Evolutionary conservation across 2,329 filamentous ascomycete species (phyloP).

Genomic region (Stachybotrys chartarum): DNA sequence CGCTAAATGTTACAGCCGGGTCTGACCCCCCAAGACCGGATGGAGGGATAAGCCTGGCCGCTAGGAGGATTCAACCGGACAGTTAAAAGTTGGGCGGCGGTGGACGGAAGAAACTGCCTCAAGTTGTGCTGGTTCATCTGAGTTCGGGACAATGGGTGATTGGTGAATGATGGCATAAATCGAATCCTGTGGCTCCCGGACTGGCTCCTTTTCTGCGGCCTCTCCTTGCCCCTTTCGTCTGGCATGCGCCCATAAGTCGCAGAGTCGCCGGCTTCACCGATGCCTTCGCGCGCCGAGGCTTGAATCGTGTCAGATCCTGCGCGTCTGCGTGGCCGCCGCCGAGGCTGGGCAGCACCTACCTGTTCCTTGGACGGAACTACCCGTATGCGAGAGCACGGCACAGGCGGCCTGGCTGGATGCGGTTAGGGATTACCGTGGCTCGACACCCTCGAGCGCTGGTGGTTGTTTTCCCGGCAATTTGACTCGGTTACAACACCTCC

Average conservation of each 20-base stretch:
- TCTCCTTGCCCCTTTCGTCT: background rate
- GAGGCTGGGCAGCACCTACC: background rate
- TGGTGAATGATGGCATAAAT: background rate
- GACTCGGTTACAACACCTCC: no score
- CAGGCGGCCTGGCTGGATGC: background rate
- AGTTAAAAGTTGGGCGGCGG: no score
- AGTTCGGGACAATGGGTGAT: background rate
- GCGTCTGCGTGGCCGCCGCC: background rate
- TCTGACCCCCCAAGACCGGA: background rate
- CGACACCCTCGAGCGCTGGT: background rate
- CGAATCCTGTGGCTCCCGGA: background rate
- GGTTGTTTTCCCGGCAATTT: no score
- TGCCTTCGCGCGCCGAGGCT: background rate
- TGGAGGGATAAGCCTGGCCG: background rate
- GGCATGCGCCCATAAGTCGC: background rate
- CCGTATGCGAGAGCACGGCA: background rate
- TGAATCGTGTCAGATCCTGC: background rate
- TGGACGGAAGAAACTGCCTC: background rate
- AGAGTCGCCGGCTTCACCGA: background rate
- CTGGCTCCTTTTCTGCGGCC: background rate
- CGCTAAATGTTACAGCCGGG: background rate
- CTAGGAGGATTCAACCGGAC: background rate
- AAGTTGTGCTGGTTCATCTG: no score
- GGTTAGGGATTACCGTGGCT: background rate
- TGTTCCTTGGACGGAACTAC: background rate